These are phyloP conservation scores for Xylariales sp. DNA, from an alignment of 2,329 filamentous ascomycete species.

Conservation along the genomic window DNA sequence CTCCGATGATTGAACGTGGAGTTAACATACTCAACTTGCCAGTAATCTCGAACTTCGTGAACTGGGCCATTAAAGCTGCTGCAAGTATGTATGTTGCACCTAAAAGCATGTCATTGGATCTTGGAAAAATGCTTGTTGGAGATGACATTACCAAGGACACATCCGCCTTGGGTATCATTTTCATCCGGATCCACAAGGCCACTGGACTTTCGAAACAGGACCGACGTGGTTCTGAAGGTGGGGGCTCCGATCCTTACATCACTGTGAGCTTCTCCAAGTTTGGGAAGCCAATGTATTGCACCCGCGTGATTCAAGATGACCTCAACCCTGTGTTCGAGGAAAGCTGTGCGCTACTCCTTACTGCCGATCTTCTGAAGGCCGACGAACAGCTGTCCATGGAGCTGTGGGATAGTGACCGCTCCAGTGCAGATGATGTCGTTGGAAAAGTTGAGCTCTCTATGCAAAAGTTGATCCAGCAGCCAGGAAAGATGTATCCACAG, in stretches of 20 bases:
- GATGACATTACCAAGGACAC: conserved; percentile 91
- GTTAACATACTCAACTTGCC: conserved; percentile 90
- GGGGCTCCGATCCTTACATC: conserved; percentile 93
- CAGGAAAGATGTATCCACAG: conserved; percentile 88
- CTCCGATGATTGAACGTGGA: conserved; percentile 86
- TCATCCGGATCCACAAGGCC: conserved; percentile 87
- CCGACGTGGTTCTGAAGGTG: conserved; percentile 71
- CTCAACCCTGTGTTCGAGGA: conserved; percentile 93
- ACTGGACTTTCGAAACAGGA: conserved; percentile 90
- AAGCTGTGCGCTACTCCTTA: conserved; percentile 79
- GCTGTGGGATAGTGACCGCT: conserved; percentile 92
- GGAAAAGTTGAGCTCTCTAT: conserved; percentile 93
- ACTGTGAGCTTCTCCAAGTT: conserved; percentile 95
- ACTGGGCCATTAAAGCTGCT: conserved; percentile 85
- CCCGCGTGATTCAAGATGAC: conserved; percentile 90
- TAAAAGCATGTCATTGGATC: conserved; percentile 88
- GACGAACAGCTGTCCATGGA: conserved; percentile 92
- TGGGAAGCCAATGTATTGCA: conserved; percentile 96
- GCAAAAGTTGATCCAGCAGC: conserved; percentile 91
- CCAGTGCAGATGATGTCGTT: conserved; percentile 89
- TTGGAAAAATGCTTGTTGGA: conserved; percentile 85
- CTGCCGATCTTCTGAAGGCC: conserved; percentile 83
- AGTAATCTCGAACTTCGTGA: conserved; percentile 93
- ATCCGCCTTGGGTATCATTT: conserved; percentile 81
- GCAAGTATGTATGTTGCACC: conserved; percentile 90